Conservation (phyloP, 768 basidiomycete species). For the Ramaria sp. region DNA sequence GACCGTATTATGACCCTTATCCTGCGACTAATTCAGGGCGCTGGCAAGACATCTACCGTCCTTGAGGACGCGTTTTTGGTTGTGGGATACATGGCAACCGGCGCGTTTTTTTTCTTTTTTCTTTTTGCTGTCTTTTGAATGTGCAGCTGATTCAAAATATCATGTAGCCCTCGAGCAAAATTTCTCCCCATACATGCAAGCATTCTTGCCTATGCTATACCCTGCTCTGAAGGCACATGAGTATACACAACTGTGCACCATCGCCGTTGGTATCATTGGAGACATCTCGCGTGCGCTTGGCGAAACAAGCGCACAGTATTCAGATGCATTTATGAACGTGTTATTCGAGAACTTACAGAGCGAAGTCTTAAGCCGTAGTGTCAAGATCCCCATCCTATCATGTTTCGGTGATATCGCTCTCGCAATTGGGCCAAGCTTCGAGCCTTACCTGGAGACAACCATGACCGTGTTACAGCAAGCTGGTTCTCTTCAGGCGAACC, state of each 20-base stretch:
- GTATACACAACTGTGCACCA: conserved; percentile 91
- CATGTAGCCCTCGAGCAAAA: conserved; percentile 55
- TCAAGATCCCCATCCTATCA: conserved; percentile 92
- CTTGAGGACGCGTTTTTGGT: conserved; percentile 95
- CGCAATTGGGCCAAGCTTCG: conserved; percentile 77
- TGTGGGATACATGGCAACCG: conserved; percentile 76
- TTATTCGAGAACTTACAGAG: conserved; percentile 87
- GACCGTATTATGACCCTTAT: conserved; percentile 93
- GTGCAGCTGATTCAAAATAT: conserved; percentile 9
- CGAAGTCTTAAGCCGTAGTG: conserved; percentile 81
- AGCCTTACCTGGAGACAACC: conserved; percentile 81
- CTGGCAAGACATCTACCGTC: conserved; percentile 88
- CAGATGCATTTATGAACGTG: conserved; percentile 83
- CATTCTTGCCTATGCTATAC: conserved; percentile 80
- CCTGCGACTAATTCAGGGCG: conserved; percentile 73
- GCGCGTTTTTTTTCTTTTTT: conserved; percentile 28
- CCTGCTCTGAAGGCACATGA: conserved; percentile 87
- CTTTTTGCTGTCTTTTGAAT: conserved; percentile 11
- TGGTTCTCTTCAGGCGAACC: conserved; percentile 76
- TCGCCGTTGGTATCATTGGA: conserved; percentile 91
- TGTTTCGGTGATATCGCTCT: conserved; percentile 97
- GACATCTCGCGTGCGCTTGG: conserved; percentile 94
- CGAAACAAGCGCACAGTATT: conserved; percentile 73
- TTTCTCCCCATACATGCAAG: conserved; percentile 75
- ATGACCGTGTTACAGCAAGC: conserved; percentile 90